Base-by-base conservation (phyloP, 129 eudicot species). In the Heracleum sosnowskyi region DNA sequence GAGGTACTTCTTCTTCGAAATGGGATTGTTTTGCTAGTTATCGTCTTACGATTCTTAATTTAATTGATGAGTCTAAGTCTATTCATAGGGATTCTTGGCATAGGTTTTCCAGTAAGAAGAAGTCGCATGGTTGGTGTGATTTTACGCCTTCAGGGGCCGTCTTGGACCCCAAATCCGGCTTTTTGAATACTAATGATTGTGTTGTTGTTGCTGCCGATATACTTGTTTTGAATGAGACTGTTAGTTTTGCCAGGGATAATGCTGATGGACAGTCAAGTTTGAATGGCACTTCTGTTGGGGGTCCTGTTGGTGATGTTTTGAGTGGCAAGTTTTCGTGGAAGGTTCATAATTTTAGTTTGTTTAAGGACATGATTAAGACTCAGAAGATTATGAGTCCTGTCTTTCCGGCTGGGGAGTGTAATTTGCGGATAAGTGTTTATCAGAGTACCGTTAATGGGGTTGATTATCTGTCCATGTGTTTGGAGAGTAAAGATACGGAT, bases 301-400 rank as follows among this genome's bases (percentile, higher is more conserved):
- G 86, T 3, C 86, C 86, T 0, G 85, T 80, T 31, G 88, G 93
- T 64, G 98, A 95, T 87, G 91, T 88, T 63, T 86, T 90, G 89
- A 91, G 96, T 86, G 98, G 98, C 80, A 95, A 95, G 81, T 95
- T 91, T 53, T 89, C 98, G 74, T 95, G 98, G 98, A 95, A 91
- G 79, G 97, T 95, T 64, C 91, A 88, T 51, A 95, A 95, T 76
- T 94, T 95, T 79, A 89, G 91, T 76, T 88, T 95, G 86, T 91
- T 91, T 74, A 95, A 55, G 81, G 97, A 95, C 40, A 91, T 95
- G 98, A 95, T 95, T 33, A 95, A 91, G 86, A 95, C 98, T 1
- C 98, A 95, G 87, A 95, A 95, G 86, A 95, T 95, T 78, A 95
- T 95, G 98, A 95, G 98, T 81, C 98, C 98, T 6, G 90, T 90